phyloP scores from a whole-genome alignment of 306 rosid species.

The Fagus crenata region DNA sequence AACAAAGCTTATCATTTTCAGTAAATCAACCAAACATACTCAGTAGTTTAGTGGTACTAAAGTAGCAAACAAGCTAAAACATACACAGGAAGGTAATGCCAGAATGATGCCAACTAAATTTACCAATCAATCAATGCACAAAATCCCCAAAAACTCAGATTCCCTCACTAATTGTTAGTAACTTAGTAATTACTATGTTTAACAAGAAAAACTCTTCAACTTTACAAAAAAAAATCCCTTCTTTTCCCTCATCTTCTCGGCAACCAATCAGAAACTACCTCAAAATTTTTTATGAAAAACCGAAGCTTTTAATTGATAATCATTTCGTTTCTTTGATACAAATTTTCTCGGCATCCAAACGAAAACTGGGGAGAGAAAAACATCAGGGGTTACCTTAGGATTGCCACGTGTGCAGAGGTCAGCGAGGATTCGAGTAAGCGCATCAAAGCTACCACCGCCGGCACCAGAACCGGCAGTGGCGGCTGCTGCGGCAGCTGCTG shows the following conservation, averaged over 20 bases:
- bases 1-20: neutral
- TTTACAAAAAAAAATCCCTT: neutral
- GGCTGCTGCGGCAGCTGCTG: conserved; percentile 65
- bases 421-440: conserved; percentile 77
- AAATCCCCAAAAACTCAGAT: too few species aligned
- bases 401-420: conserved; percentile 89
- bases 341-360: neutral
- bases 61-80: neutral
- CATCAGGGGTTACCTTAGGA: conserved; percentile 54
- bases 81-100: neutral
- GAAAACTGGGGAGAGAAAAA: neutral
- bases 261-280: neutral
- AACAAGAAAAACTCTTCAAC: neutral
- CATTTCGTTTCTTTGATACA: neutral
- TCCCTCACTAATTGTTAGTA: too few species aligned
- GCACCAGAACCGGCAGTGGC: conserved; percentile 44
- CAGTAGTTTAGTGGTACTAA: neutral
- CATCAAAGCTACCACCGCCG: conserved; percentile 58
- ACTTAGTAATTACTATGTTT: neutral
- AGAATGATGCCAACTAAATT: neutral
- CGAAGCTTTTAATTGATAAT: neutral
- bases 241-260: neutral
- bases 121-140: neutral
- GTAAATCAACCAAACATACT: neutral
- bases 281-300: neutral